phyloP scores from a whole-genome alignment of 2,329 filamentous ascomycete species.

The Hypoxylon rubiginosum region DNA sequence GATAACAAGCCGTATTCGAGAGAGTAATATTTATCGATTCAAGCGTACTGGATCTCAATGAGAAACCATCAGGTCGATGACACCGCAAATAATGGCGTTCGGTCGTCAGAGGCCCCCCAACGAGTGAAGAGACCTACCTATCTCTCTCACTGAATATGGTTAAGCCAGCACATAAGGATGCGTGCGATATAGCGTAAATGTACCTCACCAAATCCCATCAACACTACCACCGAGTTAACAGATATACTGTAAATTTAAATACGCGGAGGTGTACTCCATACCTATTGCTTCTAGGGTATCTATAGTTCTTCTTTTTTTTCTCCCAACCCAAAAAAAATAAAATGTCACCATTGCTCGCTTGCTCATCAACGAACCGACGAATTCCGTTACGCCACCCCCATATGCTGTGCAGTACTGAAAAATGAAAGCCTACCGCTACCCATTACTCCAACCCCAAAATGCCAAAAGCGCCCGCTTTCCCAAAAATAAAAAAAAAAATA shows the following conservation, averaged over 20 bases:
- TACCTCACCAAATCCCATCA: background rate
- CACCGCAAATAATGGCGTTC: too few relatives aligned
- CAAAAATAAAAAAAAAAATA: background rate
- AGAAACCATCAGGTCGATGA: too few relatives aligned
- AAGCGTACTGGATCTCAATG: too few relatives aligned
- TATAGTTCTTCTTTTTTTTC: constrained; percentile 17
- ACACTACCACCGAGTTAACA: background rate
- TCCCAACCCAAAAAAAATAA: constrained; percentile 17
- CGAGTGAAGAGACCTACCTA: too few relatives aligned
- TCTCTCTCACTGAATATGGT: too few relatives aligned
- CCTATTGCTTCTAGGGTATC: constrained; percentile 40
- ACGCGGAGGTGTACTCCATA: constrained; percentile 20
- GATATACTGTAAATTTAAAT: constrained; percentile 28
- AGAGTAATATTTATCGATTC: too few relatives aligned
- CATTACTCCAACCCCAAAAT: constrained; percentile 12
- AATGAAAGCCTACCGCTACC: constrained; percentile 8
- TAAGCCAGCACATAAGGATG: too few relatives aligned
- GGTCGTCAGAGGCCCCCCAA: too few relatives aligned
- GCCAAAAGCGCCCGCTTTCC: constrained; percentile 24
- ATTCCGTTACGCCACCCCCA: background rate
- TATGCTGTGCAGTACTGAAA: constrained; percentile 22
- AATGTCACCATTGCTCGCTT: constrained; percentile 25
- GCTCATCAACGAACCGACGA: constrained; percentile 11
- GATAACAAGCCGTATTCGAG: too few relatives aligned
- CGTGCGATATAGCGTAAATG: too few relatives aligned